These are phyloP conservation scores for Oemleria cerasiformis DNA, from an alignment of 306 rosid species.

Conservation along the genomic window DNA sequence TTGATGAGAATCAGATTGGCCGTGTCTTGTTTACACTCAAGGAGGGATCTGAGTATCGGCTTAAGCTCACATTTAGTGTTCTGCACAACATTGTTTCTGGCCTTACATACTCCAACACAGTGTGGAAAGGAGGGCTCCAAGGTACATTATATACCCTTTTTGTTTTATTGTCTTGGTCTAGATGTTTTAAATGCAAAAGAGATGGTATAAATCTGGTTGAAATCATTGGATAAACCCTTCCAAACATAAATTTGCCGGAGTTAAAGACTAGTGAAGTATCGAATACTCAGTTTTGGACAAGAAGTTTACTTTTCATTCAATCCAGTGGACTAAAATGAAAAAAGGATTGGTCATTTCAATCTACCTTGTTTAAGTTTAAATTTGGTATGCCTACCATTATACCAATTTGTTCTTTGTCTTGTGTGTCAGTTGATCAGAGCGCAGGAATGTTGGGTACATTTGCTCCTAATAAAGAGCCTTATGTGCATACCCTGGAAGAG, in stretches of 20 bases:
- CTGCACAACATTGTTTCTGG: constrained; percentile 94
- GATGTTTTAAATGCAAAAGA: not conserved
- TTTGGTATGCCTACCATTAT: not conserved
- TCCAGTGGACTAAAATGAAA: not conserved
- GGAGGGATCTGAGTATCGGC: constrained; percentile 75
- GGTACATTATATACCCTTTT: constrained; percentile 33
- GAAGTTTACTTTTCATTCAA: not conserved
- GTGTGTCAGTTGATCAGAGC: constrained; percentile 69
- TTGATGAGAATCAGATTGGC: constrained; percentile 42
- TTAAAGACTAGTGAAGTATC: not conserved
- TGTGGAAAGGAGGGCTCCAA: constrained; percentile 87
- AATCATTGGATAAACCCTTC: not conserved
- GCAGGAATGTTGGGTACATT: constrained; percentile 94
- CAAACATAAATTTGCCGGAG: not conserved
- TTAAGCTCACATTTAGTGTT: constrained; percentile 71
- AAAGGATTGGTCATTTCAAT: not conserved
- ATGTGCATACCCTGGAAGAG: constrained; percentile 70
- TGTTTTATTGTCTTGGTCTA: not conserved
- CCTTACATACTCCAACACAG: constrained; percentile 75
- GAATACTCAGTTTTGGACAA: not conserved
- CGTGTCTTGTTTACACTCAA: constrained; percentile 59
- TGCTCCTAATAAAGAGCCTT: constrained; percentile 77
- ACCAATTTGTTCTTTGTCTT: not conserved
- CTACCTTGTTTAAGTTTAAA: not conserved
- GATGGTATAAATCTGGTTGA: not conserved